A percentile compares a stretch with the other conserved stretches of the same genome.
phyloP scores from a whole-genome alignment of 2,329 filamentous ascomycete genomes.

The Xylaria digitata region DNA sequence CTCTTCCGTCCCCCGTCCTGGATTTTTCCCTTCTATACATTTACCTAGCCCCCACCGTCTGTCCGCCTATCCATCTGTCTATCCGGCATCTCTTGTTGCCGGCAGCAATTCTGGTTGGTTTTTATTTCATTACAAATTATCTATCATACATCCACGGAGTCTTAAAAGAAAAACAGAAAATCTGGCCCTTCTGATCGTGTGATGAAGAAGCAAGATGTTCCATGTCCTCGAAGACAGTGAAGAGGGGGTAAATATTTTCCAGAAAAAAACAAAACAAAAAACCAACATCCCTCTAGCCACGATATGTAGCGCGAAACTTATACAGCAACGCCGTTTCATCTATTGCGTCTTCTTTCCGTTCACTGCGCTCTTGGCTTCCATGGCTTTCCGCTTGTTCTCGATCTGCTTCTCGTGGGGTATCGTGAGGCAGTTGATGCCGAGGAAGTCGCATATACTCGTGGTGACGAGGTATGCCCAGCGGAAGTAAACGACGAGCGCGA shows the following conservation, averaged over 20 bases:
- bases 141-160: constrained; percentile 15
- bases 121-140: constrained; percentile 17
- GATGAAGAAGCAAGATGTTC: not conserved
- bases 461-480: constrained; percentile 94
- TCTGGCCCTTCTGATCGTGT: not conserved
- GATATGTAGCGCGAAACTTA: not conserved
- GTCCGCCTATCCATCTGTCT: not conserved
- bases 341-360: constrained; percentile 51
- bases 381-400: constrained; percentile 61
- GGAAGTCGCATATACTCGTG: constrained; percentile 87
- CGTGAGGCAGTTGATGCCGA: constrained; percentile 94
- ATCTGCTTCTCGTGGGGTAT: constrained; percentile 74
- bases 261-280: constrained; percentile 4
- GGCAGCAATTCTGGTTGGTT: not conserved
- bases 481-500: constrained; percentile 87
- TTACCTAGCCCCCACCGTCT: not conserved
- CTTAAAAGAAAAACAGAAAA: not conserved
- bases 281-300: not conserved
- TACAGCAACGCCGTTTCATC: not conserved
- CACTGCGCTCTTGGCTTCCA: constrained; percentile 37
- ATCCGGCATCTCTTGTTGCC: constrained; percentile 6
- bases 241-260: not conserved
- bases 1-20: not conserved
- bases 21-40: not conserved
- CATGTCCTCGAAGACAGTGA: not conserved